phyloP scores from a whole-genome alignment of 2,329 filamentous ascomycete genomes.

The Aureobasidium sp. region DNA sequence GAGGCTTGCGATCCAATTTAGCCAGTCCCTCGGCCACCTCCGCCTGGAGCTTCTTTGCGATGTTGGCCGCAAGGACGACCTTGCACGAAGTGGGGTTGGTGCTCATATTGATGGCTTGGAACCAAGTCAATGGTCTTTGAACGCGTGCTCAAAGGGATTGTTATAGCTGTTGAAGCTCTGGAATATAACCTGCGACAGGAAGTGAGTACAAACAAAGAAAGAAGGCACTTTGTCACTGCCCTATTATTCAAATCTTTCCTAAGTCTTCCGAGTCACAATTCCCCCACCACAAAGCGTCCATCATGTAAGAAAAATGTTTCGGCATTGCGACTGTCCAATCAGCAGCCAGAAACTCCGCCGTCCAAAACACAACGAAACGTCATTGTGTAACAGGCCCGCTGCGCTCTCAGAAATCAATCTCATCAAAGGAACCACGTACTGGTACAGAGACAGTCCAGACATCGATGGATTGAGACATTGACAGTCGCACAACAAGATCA shows the following conservation, averaged over 20 bases:
- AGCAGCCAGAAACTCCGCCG: background rate
- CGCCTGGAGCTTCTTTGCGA: constrained; percentile 71
- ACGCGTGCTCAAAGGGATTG: background rate
- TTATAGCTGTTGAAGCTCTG: constrained; percentile 5
- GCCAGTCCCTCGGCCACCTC: constrained; percentile 73
- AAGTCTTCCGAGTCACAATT: constrained; percentile 6
- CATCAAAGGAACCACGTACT: background rate
- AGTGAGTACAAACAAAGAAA: background rate
- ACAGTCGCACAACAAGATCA: constrained; percentile 26
- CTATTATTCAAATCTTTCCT: background rate
- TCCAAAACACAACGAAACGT: background rate
- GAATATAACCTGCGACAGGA: background rate
- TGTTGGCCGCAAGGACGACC: constrained; percentile 80
- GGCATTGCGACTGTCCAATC: background rate
- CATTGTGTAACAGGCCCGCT: constrained; percentile 4
- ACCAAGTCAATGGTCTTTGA: background rate
- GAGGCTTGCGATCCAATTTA: constrained; percentile 65
- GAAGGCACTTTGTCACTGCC: background rate
- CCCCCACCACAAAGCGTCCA: background rate
- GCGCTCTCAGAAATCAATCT: background rate
- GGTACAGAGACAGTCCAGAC: background rate
- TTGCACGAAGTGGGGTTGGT: constrained; percentile 59
- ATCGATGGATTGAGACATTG: background rate
- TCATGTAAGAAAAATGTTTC: constrained; percentile 14
- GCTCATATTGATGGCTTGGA: background rate